Evolutionary conservation across 345 rosid genomes (phyloP).

Genomic region (Trapa bicornis): DNA sequence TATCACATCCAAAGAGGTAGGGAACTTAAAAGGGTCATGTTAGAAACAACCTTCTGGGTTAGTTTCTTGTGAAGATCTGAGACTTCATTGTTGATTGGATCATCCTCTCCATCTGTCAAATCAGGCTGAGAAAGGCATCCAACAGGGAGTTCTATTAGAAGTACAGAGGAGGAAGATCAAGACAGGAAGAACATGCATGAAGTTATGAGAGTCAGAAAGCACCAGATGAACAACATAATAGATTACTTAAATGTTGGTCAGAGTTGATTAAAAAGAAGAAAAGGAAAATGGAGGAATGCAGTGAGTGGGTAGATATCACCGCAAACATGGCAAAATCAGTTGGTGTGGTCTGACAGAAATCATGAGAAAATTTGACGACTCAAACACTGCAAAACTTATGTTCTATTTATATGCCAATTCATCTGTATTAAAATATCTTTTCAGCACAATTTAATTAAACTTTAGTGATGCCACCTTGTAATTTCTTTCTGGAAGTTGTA

Average conservation of each 20-base stretch:
- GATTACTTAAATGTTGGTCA: neutral
- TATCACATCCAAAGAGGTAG: neutral
- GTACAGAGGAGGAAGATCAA: neutral
- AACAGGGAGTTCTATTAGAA: neutral
- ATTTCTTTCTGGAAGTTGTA: neutral
- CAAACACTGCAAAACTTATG: neutral
- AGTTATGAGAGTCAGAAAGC: too few relatives aligned
- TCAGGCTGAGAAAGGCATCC: slow-evolving; percentile 34
- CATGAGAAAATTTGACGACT: neutral
- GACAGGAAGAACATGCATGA: neutral
- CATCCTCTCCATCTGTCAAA: slow-evolving; percentile 43
- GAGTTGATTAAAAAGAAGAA: neutral
- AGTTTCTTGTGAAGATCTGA: slow-evolving; percentile 28
- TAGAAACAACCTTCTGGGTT: slow-evolving; percentile 23
- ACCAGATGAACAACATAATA: neutral
- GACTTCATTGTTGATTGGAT: slow-evolving; percentile 24
- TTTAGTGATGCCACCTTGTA: neutral
- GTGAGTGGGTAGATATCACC: neutral
- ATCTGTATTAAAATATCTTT: neutral
- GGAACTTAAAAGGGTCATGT: neutral
- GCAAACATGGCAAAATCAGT: too few relatives aligned
- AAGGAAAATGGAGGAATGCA: neutral
- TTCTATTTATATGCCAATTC: neutral
- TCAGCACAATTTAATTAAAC: neutral
- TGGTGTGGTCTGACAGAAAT: neutral